These are phyloP conservation scores for Panicum virgatum DNA, from an alignment of 202 grass and related monocot genomes.

Conservation along the genomic window DNA sequence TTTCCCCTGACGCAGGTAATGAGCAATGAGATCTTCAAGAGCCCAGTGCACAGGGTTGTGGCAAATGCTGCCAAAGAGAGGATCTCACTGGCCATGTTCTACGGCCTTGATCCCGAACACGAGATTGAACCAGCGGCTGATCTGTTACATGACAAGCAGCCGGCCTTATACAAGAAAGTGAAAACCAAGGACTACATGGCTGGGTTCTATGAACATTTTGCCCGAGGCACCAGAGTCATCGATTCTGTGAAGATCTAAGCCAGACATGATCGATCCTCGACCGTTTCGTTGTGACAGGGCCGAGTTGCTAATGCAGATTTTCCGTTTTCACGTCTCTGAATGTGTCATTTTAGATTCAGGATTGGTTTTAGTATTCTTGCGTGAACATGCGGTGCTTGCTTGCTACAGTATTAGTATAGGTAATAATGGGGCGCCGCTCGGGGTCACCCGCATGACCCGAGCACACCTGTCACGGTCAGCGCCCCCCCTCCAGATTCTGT, in stretches of 20 bases:
- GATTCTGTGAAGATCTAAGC: slow-evolving; percentile 35
- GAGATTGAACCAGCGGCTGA: slow-evolving; percentile 29
- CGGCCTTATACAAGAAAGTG: slow-evolving; percentile 23
- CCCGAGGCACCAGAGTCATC: slow-evolving; percentile 26
- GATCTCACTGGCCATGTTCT: slow-evolving; percentile 18
- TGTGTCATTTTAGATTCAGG: too few species aligned
- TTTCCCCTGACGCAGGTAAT: neutral
- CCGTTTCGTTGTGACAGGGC: too few species aligned
- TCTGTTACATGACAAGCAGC: neutral
- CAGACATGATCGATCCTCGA: too few species aligned
- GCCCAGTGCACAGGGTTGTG: slow-evolving; percentile 41
- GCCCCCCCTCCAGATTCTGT: too few species aligned
- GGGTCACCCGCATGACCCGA: too few species aligned
- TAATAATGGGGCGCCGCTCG: too few species aligned
- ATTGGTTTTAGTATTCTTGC: too few species aligned
- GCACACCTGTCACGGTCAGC: too few species aligned
- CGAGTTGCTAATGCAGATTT: too few species aligned
- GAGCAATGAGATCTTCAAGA: slow-evolving; percentile 37
- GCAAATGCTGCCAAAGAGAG: slow-evolving; percentile 28
- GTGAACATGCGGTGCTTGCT: too few species aligned
- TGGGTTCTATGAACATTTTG: slow-evolving; percentile 18
- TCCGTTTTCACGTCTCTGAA: too few species aligned
- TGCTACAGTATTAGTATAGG: too few species aligned
- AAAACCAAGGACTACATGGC: slow-evolving; percentile 23
- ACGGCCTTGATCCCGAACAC: neutral